These are phyloP conservation scores for Naganishia sp. DNA, from an alignment of 1,284 basidiomycete genomes.

Conservation along the genomic window DNA sequence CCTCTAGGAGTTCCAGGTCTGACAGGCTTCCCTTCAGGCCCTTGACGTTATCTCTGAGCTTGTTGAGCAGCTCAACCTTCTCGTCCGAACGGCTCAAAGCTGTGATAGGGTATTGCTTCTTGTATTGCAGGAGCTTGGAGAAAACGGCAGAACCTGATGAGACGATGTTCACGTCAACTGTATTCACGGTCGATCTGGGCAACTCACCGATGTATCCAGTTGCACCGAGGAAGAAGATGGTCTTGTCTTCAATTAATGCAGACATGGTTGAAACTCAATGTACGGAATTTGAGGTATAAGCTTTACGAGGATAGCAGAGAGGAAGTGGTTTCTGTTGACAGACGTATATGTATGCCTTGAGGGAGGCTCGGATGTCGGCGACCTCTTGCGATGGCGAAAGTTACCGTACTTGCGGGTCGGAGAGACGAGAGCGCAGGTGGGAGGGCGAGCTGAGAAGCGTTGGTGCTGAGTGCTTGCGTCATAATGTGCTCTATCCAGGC, in stretches of 20 bases:
- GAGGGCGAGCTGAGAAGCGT: too few relatives aligned
- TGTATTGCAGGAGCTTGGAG: conserved; percentile 40
- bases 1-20: conserved; percentile 42
- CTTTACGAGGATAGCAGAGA: background rate
- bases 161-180: background rate
- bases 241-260: conserved; percentile 26
- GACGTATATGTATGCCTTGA: background rate
- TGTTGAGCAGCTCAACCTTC: conserved; percentile 44
- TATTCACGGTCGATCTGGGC: conserved; percentile 17
- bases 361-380: too few relatives aligned
- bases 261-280: conserved; percentile 16
- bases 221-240: conserved; percentile 49
- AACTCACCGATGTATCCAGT: conserved; percentile 50
- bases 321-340: background rate
- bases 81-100: conserved; percentile 44
- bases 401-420: background rate
- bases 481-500: too few relatives aligned
- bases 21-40: conserved; percentile 43
- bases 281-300: background rate
- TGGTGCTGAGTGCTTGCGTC: too few relatives aligned
- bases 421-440: too few relatives aligned
- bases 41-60: conserved; percentile 36
- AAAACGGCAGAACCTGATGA: conserved; percentile 39
- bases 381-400: background rate
- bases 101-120: conserved; percentile 41